Evolutionary conservation across 257 asterid species (phyloP), one percentile per base, ranked within the genome.

Genomic region (Penstemon eatonii): DNA sequence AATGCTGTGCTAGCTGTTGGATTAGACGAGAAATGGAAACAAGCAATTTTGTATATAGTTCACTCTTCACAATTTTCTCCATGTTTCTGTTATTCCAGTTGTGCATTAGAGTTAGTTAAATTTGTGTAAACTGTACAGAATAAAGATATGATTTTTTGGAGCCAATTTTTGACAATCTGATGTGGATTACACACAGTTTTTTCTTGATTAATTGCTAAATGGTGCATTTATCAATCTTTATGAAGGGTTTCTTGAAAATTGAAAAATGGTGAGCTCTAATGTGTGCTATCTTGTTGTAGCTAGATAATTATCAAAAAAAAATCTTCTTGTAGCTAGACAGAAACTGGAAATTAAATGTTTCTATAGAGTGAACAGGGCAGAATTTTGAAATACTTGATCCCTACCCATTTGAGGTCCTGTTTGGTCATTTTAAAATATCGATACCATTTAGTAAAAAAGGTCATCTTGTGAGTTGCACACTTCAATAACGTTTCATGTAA

Each of bases 21-120:
- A 33, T 72, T n/a, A 45, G 11, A 45, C 44, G 70, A 63, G 13
- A 49, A 77, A 55, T 52, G 66, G 65, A 44, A 25, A 47, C 52
- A 5, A 40, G 67, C 76, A 60, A 49, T 57, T 75, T 53, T 80
- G 83, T 84, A 63, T 55, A 80, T 77, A 56, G 77, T 40, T 55
- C 37, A 38, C 56, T 47, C 39, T 6, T 43, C 38, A 3, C 45
- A 50, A 6, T 41, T 56, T 7, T 46, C 70, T 51, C 18, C 47
- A 4, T 41, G 6, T 19, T 74, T 52, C 42, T 45, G 36, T 33
- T 36, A 43, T 71, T 36, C 65, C 76, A 60, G 71, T 51, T 50
- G 54, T 56, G 40, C 65, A 55, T 46, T 57, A 36, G 72, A 51
- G 52, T 71, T 41, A 43, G 60, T 61, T 41, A 25, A 25, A 25